Percentiles rank a stretch among this genome's conserved stretches.
phyloP scores from a whole-genome alignment of 2,329 filamentous ascomycete species.

The Botrytis elliptica region DNA sequence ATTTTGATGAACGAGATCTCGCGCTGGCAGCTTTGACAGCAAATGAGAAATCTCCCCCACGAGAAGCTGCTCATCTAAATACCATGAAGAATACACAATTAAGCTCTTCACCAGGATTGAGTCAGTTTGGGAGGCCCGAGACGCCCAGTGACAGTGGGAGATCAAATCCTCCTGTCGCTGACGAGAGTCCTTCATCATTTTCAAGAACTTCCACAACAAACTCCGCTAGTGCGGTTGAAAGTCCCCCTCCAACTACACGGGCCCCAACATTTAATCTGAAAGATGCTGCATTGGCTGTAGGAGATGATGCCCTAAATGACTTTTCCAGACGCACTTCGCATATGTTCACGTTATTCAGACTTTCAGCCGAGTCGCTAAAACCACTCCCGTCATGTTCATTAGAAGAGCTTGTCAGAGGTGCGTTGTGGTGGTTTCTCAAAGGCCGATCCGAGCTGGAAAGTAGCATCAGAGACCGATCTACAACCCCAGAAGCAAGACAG shows the following conservation, averaged over 20 bases:
- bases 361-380: slow-evolving; percentile 73
- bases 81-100: slow-evolving; percentile 33
- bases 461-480: slow-evolving; percentile 64
- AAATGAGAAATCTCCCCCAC: slow-evolving; percentile 24
- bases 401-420: slow-evolving; percentile 68
- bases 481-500: slow-evolving; percentile 52
- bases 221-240: slow-evolving; percentile 16
- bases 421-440: slow-evolving; percentile 86
- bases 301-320: slow-evolving; percentile 63
- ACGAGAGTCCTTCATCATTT: slow-evolving; percentile 6
- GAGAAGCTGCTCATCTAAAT: slow-evolving; percentile 34
- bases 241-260: slow-evolving; percentile 22
- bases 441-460: slow-evolving; percentile 74
- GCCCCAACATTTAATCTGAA: slow-evolving; percentile 30
- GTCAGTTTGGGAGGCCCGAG: slow-evolving; percentile 23
- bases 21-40: slow-evolving; percentile 15
- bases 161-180: slow-evolving; percentile 13
- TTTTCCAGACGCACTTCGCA: slow-evolving; percentile 72
- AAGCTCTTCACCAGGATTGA: slow-evolving; percentile 15
- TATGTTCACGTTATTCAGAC: slow-evolving; percentile 70
- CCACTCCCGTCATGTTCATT: slow-evolving; percentile 63
- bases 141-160: slow-evolving; percentile 19
- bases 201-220: background rate
- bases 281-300: slow-evolving; percentile 32
- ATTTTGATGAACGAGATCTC: slow-evolving; percentile 5